Evolutionary conservation across 306 rosid genomes (phyloP).

Genomic region (Trifolium dubium): DNA sequence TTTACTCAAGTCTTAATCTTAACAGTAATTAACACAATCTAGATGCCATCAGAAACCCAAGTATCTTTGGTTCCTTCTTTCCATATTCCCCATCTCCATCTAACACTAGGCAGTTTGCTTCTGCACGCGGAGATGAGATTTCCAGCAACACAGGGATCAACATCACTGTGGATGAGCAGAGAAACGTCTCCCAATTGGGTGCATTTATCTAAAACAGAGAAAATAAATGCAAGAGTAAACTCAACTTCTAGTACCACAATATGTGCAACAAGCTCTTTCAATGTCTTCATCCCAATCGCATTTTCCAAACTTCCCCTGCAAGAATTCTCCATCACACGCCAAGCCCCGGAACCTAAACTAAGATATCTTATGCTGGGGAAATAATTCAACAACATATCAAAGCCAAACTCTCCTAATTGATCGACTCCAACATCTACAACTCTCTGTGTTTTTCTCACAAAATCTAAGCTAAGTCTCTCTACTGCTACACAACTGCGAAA

Average conservation of each 20-base stretch:
- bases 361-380: conserved; percentile 58
- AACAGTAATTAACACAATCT: conserved; percentile 9
- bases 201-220: conserved; percentile 51
- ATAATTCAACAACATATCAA: conserved; percentile 50
- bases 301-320: conserved; percentile 46
- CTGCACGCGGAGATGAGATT: conserved; percentile 50
- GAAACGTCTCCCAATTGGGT: conserved; percentile 44
- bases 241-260: conserved; percentile 42
- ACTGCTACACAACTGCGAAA: conserved; percentile 44
- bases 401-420: conserved; percentile 40
- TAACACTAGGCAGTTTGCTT: conserved; percentile 47
- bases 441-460: conserved; percentile 18
- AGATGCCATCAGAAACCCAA: conserved; percentile 55
- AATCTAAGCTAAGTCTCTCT: conserved; percentile 54
- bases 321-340: conserved; percentile 54
- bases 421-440: conserved; percentile 1
- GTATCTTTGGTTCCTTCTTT: conserved; percentile 58
- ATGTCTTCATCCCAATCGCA: conserved; percentile 50
- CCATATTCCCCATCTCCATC: conserved; percentile 75
- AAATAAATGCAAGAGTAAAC: conserved; percentile 49
- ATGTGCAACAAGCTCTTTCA: conserved; percentile 54
- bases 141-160: conserved; percentile 46
- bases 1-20: neutral
- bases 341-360: conserved; percentile 58
- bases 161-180: conserved; percentile 49